Evolutionary conservation across 305 asterid species (phyloP), one percentile per base, ranked within the genome.

Genomic region (Fraxinus xanthoxyloides): DNA sequence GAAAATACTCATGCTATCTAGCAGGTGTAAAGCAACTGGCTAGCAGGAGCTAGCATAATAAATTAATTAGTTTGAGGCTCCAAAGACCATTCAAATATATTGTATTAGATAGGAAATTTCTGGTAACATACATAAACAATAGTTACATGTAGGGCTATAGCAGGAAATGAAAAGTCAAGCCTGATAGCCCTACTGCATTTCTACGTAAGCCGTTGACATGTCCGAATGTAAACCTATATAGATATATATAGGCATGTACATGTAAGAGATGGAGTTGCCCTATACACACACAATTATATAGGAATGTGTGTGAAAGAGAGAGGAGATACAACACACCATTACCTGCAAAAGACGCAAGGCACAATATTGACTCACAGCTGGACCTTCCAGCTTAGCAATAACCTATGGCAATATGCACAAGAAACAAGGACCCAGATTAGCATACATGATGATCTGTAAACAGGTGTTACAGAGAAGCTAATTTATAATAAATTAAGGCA

Each of bases 371-470:
- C 99, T 96, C 83, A 93, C 98, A 84, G 98, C 95, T 67, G 96
- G 93, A 85, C 98, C 97, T 89, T 96, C 99, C 87, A 96, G 99
- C 89, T 96, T 96, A 54, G 98, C 99, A 83, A 96, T 96, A 82
- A 96, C 99, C 99, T 96, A 91, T 77, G 82, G 82, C 87, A 84
- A 87, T 85, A 79, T 43, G 80, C 32, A 28, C 17, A 24, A 23
- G n/a, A 9, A 63, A 54, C 36, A 82, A 77, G 35, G 59, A 83
- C 80, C 72, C 38, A 79, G 75, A 87, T 88, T 79, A 85, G 86
- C 79, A 80, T 30, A 82, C 56, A 26, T 36, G 26, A 83, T 83
- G 80, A 75, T 76, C 40, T 23, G 2, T 75, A 19, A n/a, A 80
- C 35, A 78, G 59, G 76, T 76, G 84, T 35, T 59, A 77, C 77